phyloP scores from a whole-genome alignment of 495 filamentous ascomycete genomes.

The Neurospora hispaniola region DNA sequence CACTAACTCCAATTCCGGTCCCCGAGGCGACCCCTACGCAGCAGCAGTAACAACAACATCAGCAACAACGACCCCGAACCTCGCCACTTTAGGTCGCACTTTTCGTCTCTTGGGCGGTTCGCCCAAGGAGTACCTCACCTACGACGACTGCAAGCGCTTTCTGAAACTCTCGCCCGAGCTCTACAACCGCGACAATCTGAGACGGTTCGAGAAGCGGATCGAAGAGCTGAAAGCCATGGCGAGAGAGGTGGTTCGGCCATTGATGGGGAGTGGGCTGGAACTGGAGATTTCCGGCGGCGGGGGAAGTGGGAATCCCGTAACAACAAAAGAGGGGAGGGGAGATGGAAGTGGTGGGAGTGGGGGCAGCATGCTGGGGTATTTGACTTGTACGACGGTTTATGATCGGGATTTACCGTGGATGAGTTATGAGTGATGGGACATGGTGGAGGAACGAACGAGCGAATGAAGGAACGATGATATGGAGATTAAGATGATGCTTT shows the following conservation, averaged over 20 bases:
- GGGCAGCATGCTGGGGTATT: conserved; percentile 45
- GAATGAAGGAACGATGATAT: no score
- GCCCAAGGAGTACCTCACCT: conserved; percentile 54
- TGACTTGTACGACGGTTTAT: conserved; percentile 70
- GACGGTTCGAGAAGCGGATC: conserved; percentile 71
- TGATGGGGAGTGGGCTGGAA: conserved; percentile 77
- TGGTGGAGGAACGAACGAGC: no score
- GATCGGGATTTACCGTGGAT: conserved; percentile 74
- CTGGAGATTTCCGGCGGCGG: conserved; percentile 41
- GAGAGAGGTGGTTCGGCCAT: conserved; percentile 68
- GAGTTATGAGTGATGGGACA: conserved; percentile 17
- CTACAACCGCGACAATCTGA: conserved; percentile 62
- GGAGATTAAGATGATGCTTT: not conserved
- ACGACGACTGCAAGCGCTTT: conserved; percentile 83
- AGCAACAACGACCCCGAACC: conserved; percentile 16
- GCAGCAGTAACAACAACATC: not conserved
- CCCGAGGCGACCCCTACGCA: conserved; percentile 13
- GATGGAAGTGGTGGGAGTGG: not conserved
- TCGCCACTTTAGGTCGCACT: conserved; percentile 51
- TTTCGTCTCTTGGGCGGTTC: conserved; percentile 55
- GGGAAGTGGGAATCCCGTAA: not conserved
- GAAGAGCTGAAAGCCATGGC: conserved; percentile 81
- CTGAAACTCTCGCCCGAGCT: conserved; percentile 64
- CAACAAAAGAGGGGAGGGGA: no score
- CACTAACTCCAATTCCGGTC: conserved; percentile 14